Conservation (phyloP, 2,329 filamentous ascomycete genomes). For the Xylaria sp. region DNA sequence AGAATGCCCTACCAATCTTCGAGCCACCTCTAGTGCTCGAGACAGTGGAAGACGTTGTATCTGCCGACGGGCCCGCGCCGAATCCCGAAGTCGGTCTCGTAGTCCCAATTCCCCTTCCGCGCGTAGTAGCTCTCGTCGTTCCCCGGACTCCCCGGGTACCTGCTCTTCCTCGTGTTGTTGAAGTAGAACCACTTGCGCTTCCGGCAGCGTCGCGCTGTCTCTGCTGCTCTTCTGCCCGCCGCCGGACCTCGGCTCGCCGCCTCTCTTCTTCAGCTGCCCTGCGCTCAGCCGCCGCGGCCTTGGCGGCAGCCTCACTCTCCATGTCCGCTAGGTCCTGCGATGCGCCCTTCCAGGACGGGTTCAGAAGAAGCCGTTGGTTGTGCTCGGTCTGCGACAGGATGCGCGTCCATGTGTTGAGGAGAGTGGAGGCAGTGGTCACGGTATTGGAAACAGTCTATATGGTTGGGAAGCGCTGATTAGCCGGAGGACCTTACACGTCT, state of each 20-base stretch:
- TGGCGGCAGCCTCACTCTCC: conserved; percentile 79
- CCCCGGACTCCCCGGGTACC: conserved; percentile 32
- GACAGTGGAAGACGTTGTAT: conserved; percentile 47
- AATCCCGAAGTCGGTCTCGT: conserved; percentile 51
- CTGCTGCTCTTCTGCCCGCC: conserved; percentile 69
- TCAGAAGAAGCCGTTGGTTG: conserved; percentile 90
- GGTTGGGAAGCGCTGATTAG: conserved; percentile 31
- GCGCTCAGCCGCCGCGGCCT: conserved; percentile 80
- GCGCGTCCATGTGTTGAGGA: conserved; percentile 94
- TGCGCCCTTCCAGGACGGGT: conserved; percentile 89
- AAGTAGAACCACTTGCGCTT: conserved; percentile 18
- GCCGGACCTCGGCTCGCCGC: conserved; percentile 75
- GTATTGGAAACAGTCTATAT: conserved; percentile 82
- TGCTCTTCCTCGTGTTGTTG: conserved; percentile 30
- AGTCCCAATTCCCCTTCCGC: conserved; percentile 31
- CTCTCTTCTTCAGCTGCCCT: conserved; percentile 81
- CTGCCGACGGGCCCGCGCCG: conserved; percentile 40
- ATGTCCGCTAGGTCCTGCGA: conserved; percentile 86
- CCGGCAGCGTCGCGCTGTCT: conserved; percentile 55
- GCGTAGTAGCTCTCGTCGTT: conserved; percentile 29
- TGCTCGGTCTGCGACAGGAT: conserved; percentile 98
- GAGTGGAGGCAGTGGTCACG: conserved; percentile 84
- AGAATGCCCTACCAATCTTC: conserved; percentile 59
- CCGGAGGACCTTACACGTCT: conserved; percentile 12
- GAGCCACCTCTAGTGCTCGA: conserved; percentile 52